phyloP scores from a whole-genome alignment of 495 filamentous ascomycete genomes.

The Bryoglossum gracile region DNA sequence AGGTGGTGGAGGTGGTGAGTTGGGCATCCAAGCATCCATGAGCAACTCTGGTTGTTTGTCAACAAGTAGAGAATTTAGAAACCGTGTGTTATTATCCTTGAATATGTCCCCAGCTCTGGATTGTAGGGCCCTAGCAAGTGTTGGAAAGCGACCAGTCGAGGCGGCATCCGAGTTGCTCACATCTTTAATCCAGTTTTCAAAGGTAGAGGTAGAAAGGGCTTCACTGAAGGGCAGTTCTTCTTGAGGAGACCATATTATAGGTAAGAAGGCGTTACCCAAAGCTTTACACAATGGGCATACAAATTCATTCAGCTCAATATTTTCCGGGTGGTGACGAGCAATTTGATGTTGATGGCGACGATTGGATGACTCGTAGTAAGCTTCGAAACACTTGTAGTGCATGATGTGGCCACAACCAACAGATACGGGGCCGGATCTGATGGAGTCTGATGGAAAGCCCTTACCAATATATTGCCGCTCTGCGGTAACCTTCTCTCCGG shows the following conservation, averaged over 20 bases:
- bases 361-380: constrained; percentile 73
- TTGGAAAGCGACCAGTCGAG: not conserved
- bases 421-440: constrained; percentile 69
- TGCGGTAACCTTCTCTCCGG: constrained; percentile 59
- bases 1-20: not conserved
- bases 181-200: constrained; percentile 56
- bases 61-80: constrained; percentile 53
- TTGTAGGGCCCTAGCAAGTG: not conserved
- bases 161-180: constrained; percentile 20
- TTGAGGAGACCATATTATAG: constrained; percentile 91
- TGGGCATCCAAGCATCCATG: constrained; percentile 23
- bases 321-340: constrained; percentile 85
- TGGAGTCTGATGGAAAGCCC: constrained; percentile 67
- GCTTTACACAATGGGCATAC: constrained; percentile 98
- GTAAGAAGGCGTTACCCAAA: constrained; percentile 89
- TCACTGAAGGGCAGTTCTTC: constrained; percentile 70
- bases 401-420: constrained; percentile 96
- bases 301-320: constrained; percentile 70
- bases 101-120: constrained; percentile 48
- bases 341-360: constrained; percentile 85
- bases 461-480: constrained; percentile 82
- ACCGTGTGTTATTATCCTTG: constrained; percentile 51
- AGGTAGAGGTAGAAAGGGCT: constrained; percentile 48
- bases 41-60: constrained; percentile 46
- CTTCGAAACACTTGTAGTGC: constrained; percentile 94